phyloP scores from a whole-genome alignment of 495 filamentous ascomycete genomes.

The Thozetella sp. region DNA sequence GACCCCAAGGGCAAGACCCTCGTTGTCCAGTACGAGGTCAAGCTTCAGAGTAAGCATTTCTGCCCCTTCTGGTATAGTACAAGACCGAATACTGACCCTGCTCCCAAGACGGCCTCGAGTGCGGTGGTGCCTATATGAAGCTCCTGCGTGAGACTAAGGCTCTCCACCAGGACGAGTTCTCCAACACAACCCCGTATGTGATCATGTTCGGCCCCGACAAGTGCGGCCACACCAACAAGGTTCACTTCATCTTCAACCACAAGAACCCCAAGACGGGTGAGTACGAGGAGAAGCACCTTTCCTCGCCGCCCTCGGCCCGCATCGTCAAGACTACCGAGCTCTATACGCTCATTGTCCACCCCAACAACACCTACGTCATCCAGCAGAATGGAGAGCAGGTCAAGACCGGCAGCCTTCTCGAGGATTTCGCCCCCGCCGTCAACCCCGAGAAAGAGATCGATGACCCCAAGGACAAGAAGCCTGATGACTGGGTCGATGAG shows the following conservation, averaged over 20 bases:
- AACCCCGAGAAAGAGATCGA: conserved; percentile 97
- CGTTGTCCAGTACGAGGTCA: conserved; percentile 99
- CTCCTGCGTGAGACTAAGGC: conserved; percentile 97
- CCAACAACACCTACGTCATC: conserved; percentile 93
- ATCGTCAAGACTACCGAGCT: conserved; percentile 90
- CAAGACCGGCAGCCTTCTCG: conserved; percentile 89
- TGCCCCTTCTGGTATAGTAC: not conserved
- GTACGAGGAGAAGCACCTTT: conserved; percentile 99
- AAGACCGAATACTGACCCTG: conserved; percentile 10
- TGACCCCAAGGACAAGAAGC: conserved; percentile 94
- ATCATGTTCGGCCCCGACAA: conserved; percentile 99
- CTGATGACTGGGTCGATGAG: conserved; percentile 93
- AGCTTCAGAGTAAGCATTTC: conserved; percentile 82
- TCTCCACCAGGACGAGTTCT: conserved; percentile 97
- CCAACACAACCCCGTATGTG: conserved; percentile 94
- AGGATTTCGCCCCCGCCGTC: conserved; percentile 91
- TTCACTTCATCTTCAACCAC: conserved; percentile 99
- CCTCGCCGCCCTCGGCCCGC: conserved; percentile 77
- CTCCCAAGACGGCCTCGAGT: conserved; percentile 82
- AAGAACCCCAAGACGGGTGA: conserved; percentile 99
- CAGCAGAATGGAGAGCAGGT: conserved; percentile 83
- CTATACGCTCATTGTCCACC: conserved; percentile 94
- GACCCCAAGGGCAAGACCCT: conserved; percentile 96
- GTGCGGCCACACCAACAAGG: conserved; percentile 99
- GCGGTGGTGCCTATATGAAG: conserved; percentile 99